Percentiles rank a stretch among this genome's conserved stretches.
Conservation (phyloP, 1,284 basidiomycete genomes). For the Neolentinus lepideus region DNA sequence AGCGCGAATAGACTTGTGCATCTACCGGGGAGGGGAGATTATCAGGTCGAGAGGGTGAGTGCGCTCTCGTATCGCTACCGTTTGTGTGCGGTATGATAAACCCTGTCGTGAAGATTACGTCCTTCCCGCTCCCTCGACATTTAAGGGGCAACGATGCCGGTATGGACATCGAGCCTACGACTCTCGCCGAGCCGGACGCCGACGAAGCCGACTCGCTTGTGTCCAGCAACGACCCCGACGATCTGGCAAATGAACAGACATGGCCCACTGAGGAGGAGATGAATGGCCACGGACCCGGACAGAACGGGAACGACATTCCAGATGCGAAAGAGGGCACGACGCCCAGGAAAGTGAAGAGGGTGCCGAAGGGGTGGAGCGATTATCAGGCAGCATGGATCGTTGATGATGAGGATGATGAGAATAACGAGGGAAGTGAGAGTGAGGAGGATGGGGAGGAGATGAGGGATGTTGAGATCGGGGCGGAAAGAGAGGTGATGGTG, state of each 20-base stretch:
- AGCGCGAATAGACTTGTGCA: slow-evolving; percentile 87
- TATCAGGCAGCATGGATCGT: slow-evolving; percentile 94
- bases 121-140: slow-evolving; percentile 42
- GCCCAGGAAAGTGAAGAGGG: slow-evolving; percentile 65
- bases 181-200: slow-evolving; percentile 52
- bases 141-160: slow-evolving; percentile 27
- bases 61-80: too few relatives aligned
- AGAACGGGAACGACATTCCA: slow-evolving; percentile 37
- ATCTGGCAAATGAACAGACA: slow-evolving; percentile 92
- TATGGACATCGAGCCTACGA: slow-evolving; percentile 60
- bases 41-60: slow-evolving; percentile 72
- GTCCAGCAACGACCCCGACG: slow-evolving; percentile 84
- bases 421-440: slow-evolving; percentile 33
- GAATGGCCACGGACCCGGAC: slow-evolving; percentile 31
- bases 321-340: slow-evolving; percentile 63
- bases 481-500: slow-evolving; percentile 41
- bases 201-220: slow-evolving; percentile 84
- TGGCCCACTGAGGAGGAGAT: slow-evolving; percentile 99
- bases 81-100: too few relatives aligned
- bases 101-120: slow-evolving; percentile 68
- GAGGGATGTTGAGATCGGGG: slow-evolving; percentile 28
- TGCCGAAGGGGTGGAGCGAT: slow-evolving; percentile 87
- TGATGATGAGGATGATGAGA: slow-evolving; percentile 73
- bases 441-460: slow-evolving; percentile 25
- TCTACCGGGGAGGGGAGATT: slow-evolving; percentile 87